Conservation (phyloP, 192 early-diverging fungal species). For the Backusella macrospora region DNA sequence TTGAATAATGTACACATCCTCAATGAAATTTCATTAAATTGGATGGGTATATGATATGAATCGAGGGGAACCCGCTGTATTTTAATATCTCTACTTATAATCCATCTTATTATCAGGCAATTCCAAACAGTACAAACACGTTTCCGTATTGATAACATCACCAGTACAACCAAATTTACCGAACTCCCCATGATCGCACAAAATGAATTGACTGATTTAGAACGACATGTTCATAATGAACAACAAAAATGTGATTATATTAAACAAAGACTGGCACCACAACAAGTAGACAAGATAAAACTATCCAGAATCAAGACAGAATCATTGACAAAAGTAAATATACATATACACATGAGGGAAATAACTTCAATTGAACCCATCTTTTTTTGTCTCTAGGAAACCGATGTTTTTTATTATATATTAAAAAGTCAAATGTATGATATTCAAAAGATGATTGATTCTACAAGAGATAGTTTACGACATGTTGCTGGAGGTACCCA, state of each 20-base stretch:
- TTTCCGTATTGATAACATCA: slow-evolving; percentile 37
- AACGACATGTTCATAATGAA: slow-evolving; percentile 26
- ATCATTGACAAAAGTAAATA: slow-evolving; percentile 20
- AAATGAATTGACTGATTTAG: slow-evolving; percentile 26
- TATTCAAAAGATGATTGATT: neutral
- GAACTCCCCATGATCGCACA: slow-evolving; percentile 34
- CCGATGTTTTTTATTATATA: slow-evolving; percentile 21
- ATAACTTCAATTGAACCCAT: neutral
- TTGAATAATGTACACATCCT: too few relatives aligned
- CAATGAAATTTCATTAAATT: too few relatives aligned
- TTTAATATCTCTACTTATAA: neutral
- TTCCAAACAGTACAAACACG: slow-evolving; percentile 14
- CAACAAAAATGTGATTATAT: slow-evolving; percentile 31
- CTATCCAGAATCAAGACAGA: neutral
- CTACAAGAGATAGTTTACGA: slow-evolving; percentile 18
- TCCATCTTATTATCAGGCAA: neutral
- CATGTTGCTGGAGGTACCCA: slow-evolving; percentile 20
- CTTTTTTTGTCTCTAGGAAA: slow-evolving; percentile 22
- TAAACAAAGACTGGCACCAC: neutral
- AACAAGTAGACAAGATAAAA: slow-evolving; percentile 18
- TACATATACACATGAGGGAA: too few relatives aligned
- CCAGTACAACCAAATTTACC: slow-evolving; percentile 16
- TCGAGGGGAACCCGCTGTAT: too few relatives aligned
- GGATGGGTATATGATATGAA: too few relatives aligned
- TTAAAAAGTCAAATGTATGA: slow-evolving; percentile 21